Evolutionary conservation across 805 yeast species (phyloP), one percentile per base, ranked within the genome.

Genomic region (Yamadazyma phyllophila): DNA sequence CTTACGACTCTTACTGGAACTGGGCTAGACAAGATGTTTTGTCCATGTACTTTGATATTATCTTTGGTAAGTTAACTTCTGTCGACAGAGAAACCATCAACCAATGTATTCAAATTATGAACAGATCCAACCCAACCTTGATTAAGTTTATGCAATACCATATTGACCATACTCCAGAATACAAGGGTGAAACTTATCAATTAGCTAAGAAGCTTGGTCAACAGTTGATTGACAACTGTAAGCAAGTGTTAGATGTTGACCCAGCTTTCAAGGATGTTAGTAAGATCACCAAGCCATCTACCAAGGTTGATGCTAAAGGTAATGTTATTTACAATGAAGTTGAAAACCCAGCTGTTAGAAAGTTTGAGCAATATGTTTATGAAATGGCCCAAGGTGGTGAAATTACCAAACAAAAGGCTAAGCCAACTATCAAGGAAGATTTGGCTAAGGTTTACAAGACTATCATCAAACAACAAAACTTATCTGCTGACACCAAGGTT

Each of bases 1-100:
- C 85, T 44, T 94, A 92, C 68, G 98, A 94, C 71, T 90, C 97
- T 16, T 90, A 91, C 71, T 94, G 99, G 99, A 95, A 95, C 71
- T 94, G 99, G 99, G 97, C 98, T 39, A 88, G 97, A 70, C 99
- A 94, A 76, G 96, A 94, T 66, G 87, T 94, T 50, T 74, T 94
- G 57, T 81, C 90, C 41, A 85, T 94, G 88, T 94, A 88, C 73
- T 94, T 81, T 65, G 97, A 94, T 69, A 90, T 94, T 60, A 90
- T 94, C 57, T 95, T 94, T 67, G 99, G 99, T 66, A 85, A 88
- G 53, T 79, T 86, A 52, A 82, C 90, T 51, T 84, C 88, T 49
- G 86, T 94, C 55, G 98, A 94, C 68, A 83, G 99, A 67, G 97
- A 94, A 73, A 90, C 95, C 52, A 96, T 94, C 51, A 81, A 92